Base-by-base conservation (phyloP, 2,329 filamentous ascomycete genomes). In the Periconia sp. region DNA sequence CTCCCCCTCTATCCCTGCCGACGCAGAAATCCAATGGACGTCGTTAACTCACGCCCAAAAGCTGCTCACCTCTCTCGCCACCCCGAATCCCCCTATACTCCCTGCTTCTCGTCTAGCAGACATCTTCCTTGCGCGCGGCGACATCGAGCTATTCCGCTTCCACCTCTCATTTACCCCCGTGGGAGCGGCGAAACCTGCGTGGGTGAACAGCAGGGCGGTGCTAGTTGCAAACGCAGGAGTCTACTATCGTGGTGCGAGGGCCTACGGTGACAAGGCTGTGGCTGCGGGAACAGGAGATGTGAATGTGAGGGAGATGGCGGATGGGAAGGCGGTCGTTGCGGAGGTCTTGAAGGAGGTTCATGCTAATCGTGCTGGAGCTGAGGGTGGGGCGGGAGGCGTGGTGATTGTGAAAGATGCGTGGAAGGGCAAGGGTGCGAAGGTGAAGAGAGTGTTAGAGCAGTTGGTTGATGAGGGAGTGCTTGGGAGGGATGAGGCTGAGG, bases 141-240 rank as follows among this genome's bases (percentile, higher is more conserved):
- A 73, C 45, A 60, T 54, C 1, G 70, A 74, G 5, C 57, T 73
- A 1, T 68, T 69, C 54, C 69, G 71, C 31, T 73, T 72, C 59
- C 64, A 66, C 6, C 57, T 73, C 13, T 58, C 65, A 2, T 52
- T 60, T 2, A 61, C 61, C 1, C 53, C 53, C 2, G 23, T 27
- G 8, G 23, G 23, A 3, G 47, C 27, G 6, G 69, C 66, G 6
- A 68, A 68, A 49, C 46, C 63, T 0, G 63, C 64, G 1, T 72
- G 70, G 70, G 59, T 61, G 55, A 65, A 69, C 61, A 69, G 69
- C 54, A 62, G 59, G 49, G 49, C 54, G 1, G 70, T 71, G 14
- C 55, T 77, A 1, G 68, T 76, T 0, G 59, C 57, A n/a, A 69
- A 68, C 54, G 63, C 69, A 40, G 79, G 77, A 14, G 73, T 75